Base-by-base conservation (phyloP, 2,329 filamentous ascomycete genomes). In the Trichophyton rubrum region DNA sequence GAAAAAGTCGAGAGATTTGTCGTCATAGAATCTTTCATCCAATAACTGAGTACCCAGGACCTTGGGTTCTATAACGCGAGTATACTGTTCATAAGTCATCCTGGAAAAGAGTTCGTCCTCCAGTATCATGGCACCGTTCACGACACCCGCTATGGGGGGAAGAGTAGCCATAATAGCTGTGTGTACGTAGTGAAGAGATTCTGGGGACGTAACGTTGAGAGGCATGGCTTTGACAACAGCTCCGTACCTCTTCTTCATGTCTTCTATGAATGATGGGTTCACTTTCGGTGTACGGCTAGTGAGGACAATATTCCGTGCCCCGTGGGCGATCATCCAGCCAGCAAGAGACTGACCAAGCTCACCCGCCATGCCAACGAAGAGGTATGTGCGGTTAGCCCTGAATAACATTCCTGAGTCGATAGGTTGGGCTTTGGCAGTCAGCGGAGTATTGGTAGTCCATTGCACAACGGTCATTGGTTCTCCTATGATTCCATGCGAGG, bases 91-190 rank as follows among this genome's bases (percentile, higher is more conserved):
- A 9, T 66, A 66, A 4, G 68, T 62, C 58, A 74, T 67, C 15
- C 74, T 65, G 9, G 60, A 56, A 43, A 77, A 74, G 1, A 68
- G 57, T 6, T 62, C 64, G 49, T 77, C 75, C 0, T 65, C 59
- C 1, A 77, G 65, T 9, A 76, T 70, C 68, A 75, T 72, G 1
- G 74, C 73, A 22, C 61, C 69, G 17, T 70, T 67, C 3, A 58
- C 61, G 2, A 71, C 66, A 38, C 69, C 69, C 0, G 56, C 67
- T 24, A 71, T 65, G 1, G 65, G 67, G 2, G 74, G 74, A 56
- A 72, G 30, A 3, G 33, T 56, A 13, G 15, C 38, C 15, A 24
- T 33, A 24, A 61, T 61, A 30, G 13, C 24, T 38, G 61, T 41
- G 58, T 60, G 35, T 33, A 22, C 35, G n/a, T 22, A 24, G 11